Conservation (phyloP, 1,284 basidiomycete species). For the Exobasidium cylindrosporum region DNA sequence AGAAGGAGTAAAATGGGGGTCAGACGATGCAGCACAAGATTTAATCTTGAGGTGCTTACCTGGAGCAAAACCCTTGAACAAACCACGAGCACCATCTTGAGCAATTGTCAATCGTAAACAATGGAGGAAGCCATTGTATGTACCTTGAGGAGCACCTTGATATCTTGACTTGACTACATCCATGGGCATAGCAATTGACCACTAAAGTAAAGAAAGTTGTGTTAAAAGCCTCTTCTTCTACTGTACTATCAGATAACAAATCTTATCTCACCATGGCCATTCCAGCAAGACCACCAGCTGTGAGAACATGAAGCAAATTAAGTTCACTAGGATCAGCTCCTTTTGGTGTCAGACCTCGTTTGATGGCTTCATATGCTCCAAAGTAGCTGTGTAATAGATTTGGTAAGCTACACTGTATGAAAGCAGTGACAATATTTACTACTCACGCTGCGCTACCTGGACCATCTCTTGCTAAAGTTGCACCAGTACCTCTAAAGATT, state of each 20-base stretch:
- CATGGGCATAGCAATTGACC: slow-evolving; percentile 45
- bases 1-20: neutral
- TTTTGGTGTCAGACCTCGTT: slow-evolving; percentile 73
- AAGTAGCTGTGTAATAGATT: slow-evolving; percentile 84
- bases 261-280: slow-evolving; percentile 88
- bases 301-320: slow-evolving; percentile 80
- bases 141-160: slow-evolving; percentile 93
- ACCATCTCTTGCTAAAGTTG: slow-evolving; percentile 89
- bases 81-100: slow-evolving; percentile 78
- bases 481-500: slow-evolving; percentile 87
- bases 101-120: slow-evolving; percentile 89
- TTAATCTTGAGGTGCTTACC: slow-evolving; percentile 74
- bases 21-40: slow-evolving; percentile 23
- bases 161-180: slow-evolving; percentile 79
- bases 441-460: slow-evolving; percentile 92
- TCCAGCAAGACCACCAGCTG: slow-evolving; percentile 91
- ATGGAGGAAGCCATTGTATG: slow-evolving; percentile 89
- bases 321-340: slow-evolving; percentile 74
- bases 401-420: no score
- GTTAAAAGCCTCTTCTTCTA: slow-evolving; percentile 15
- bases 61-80: slow-evolving; percentile 97
- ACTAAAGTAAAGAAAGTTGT: slow-evolving; percentile 18
- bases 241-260: neutral
- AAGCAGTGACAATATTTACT: neutral
- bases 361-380: slow-evolving; percentile 91